Conservation (phyloP, 495 filamentous ascomycete genomes). For the Chaetomium tenue region DNA sequence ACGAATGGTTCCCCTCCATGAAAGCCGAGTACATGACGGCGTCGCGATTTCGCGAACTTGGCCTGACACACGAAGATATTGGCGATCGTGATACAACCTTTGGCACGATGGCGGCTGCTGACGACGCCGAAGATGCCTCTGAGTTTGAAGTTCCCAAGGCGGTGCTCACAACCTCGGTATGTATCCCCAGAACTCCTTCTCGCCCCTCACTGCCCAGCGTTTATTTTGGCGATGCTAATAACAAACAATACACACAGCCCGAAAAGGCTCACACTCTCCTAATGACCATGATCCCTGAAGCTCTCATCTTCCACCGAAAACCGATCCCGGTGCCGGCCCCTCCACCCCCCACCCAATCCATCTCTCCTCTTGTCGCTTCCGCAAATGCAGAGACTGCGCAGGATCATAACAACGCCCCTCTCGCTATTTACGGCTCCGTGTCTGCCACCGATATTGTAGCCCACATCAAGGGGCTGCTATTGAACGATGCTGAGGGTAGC, state of each 20-base stretch:
- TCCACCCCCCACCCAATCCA: neutral
- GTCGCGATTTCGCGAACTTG: constrained; percentile 42
- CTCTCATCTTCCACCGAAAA: constrained; percentile 85
- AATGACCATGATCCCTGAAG: constrained; percentile 80
- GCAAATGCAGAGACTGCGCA: neutral
- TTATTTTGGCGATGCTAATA: neutral
- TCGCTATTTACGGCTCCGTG: constrained; percentile 47
- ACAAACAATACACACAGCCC: constrained; percentile 26
- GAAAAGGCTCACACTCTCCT: constrained; percentile 78
- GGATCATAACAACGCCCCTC: neutral
- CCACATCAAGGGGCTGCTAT: constrained; percentile 33
- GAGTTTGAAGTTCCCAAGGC: neutral
- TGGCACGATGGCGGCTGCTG: constrained; percentile 23
- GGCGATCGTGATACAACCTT: constrained; percentile 45
- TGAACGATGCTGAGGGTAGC: constrained; percentile 32
- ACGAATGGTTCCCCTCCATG: constrained; percentile 46
- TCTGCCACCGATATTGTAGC: constrained; percentile 37
- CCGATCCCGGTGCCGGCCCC: constrained; percentile 33
- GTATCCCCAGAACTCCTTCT: neutral
- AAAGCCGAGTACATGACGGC: constrained; percentile 49
- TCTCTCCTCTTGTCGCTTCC: constrained; percentile 30
- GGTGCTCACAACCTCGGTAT: constrained; percentile 22
- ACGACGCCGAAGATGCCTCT: constrained; percentile 9
- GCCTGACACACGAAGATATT: constrained; percentile 41
- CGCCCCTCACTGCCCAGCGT: neutral